Evolutionary conservation across 2,329 filamentous ascomycete genomes (phyloP), one percentile per base, ranked within the genome.

Genomic region (Fusarium graminum): DNA sequence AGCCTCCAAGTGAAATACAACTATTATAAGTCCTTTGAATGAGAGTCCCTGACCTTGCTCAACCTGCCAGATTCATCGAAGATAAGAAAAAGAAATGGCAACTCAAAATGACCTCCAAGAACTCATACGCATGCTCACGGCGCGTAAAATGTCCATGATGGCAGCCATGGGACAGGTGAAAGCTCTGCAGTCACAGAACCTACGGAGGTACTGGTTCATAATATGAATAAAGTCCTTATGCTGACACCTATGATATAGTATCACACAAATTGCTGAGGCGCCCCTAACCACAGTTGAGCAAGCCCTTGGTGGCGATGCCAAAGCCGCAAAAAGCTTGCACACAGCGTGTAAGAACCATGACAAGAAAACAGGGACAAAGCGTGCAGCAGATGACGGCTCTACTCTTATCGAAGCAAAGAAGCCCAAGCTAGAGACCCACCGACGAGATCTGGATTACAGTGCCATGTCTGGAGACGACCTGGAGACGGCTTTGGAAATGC

Each of bases 401-500:
- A 52, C 53, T 26, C 10, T 57, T 6, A 26, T 56, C 13, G 66
- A 62, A 26, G 60, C 60, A 22, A 80, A 80, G 64, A 78, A 73
- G 59, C 61, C 70, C 7, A 77, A 72, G 44, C 52, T 79, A 14
- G 76, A 78, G 55, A 59, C 68, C 6, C 76, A 77, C 49, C 76
- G 72, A 46, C 73, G 69, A 26, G 75, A 79, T 56, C 49, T 80
- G 26, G 77, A 80, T 59, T 79, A 79, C 46, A 79, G 51, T 63
- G 80, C 78, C 53, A 76, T 80, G 74, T 77, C 80, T 3, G 84
- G 88, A 1, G 82, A 84, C 14, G 85, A 90, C 47, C 78, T 90
- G 2, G 91, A 93, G 74, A 80, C 79, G 8, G 87, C 88, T 0
- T 80, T 93, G 7, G 80, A 79, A 9, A 78, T 93, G 2, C 88